Evolutionary conservation across 2,329 filamentous ascomycete genomes (phyloP).

Genomic region (Hysterium pulicare): DNA sequence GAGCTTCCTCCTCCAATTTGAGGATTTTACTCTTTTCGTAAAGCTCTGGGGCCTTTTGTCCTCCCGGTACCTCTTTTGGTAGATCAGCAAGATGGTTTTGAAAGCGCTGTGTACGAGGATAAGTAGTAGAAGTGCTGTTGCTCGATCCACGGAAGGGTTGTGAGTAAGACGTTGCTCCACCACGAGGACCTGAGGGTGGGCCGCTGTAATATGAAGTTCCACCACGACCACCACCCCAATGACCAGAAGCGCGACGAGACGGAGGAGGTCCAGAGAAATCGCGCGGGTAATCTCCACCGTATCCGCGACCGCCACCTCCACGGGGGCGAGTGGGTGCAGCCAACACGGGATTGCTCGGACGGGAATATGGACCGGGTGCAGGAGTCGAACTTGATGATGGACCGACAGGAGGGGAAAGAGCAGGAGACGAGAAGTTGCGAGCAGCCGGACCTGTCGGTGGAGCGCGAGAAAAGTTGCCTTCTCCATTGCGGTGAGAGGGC

Average conservation of each 20-base stretch:
- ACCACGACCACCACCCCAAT: constrained; percentile 27
- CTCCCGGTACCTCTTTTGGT: constrained; percentile 44
- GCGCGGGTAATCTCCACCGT: constrained; percentile 35
- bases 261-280: constrained; percentile 31
- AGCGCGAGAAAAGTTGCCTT: constrained; percentile 30
- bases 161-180: constrained; percentile 25
- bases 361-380: constrained; percentile 31
- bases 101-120: constrained; percentile 48
- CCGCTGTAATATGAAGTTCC: constrained; percentile 15
- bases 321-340: constrained; percentile 39
- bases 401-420: constrained; percentile 40
- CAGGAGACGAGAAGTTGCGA: constrained; percentile 34
- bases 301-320: constrained; percentile 41
- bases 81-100: constrained; percentile 41
- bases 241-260: constrained; percentile 28
- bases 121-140: constrained; percentile 44
- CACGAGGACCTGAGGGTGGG: constrained; percentile 22
- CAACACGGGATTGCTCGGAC: constrained; percentile 34
- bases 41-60: constrained; percentile 41
- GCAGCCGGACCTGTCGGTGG: constrained; percentile 39
- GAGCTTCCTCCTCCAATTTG: constrained; percentile 47
- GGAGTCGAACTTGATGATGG: constrained; percentile 27
- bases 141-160: constrained; percentile 41
- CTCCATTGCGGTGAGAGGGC: constrained; percentile 37
- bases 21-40: constrained; percentile 42